Conservation (phyloP, 2,329 filamentous ascomycete species). For the Penicillium sp. region DNA sequence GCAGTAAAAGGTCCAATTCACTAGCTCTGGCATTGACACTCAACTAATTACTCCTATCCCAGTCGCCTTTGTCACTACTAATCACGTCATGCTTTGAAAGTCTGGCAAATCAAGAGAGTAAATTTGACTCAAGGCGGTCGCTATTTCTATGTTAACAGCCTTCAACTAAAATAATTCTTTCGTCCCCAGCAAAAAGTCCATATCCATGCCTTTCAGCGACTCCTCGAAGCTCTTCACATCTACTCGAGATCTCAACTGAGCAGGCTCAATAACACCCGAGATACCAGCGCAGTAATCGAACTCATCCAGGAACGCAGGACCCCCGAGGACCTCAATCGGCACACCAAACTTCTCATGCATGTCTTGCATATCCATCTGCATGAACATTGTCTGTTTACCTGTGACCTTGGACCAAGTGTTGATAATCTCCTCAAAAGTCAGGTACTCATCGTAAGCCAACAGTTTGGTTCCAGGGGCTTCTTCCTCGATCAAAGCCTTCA, state of each 20-base stretch:
- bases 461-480: conserved; percentile 44
- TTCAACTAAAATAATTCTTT: background rate
- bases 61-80: background rate
- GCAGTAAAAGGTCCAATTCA: background rate
- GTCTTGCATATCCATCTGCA: conserved; percentile 29
- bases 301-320: conserved; percentile 37
- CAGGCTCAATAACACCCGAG: conserved; percentile 39
- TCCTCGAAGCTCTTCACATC: conserved; percentile 1
- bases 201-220: background rate
- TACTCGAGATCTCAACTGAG: conserved; percentile 32
- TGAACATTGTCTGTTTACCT: conserved; percentile 36
- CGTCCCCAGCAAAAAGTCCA: background rate
- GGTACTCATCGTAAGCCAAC: conserved; percentile 47
- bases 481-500: conserved; percentile 43
- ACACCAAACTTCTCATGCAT: conserved; percentile 32
- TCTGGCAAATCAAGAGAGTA: background rate
- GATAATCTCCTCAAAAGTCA: conserved; percentile 35
- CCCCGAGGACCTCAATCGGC: conserved; percentile 40
- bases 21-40: no score
- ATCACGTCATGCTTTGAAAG: background rate
- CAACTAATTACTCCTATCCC: background rate
- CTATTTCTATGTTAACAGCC: background rate
- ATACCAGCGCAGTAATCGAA: conserved; percentile 46
- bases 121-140: background rate
- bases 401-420: conserved; percentile 39